Base-by-base conservation (phyloP, 148 eudicot genomes). In the Rhododendron mucronatum region DNA sequence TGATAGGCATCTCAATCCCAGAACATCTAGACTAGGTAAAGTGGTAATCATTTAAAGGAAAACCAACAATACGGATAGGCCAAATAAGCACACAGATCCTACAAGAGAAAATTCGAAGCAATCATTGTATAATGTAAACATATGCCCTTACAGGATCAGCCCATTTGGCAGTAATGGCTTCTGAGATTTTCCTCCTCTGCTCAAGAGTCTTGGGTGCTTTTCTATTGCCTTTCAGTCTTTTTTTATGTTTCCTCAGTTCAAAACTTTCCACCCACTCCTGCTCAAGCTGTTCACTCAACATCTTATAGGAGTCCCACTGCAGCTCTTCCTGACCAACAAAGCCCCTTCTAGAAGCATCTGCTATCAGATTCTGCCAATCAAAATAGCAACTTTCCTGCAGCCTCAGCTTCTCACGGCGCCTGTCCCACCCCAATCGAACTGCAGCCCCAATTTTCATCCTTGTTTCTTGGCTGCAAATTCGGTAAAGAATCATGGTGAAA, bases 81-180 rank as follows among this genome's bases (percentile, higher is more conserved):
- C 71, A 73, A 57, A 82, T 9, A 59, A 74, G 73, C 21, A 86
- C 85, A 76, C 23, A 57, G 30, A 73, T 57, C 51, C 81, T 26
- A 78, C 50, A 55, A 10, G 1, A 79, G 83, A 59, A 76, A 87
- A n/a, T 47, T 7, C 65, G 13, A 26, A 26, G 82, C 61, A 75
- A 73, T n/a, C 6, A 12, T 3, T 59, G 83, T 23, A 30, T n/a
- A 61, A 48, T 63, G 28, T 63, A 28, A 77, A 21, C 30, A 41
- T 44, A 84, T 85, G 48, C 55, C 71, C 97, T 92, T 91, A 96
- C 99, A 80, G 99, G 99, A 89, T 96, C 99, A 55, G 98, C 95
- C 99, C 99, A 96, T 88, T 95, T 95, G 82, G 99, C 98, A 87
- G 95, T 89, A 89, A 97, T 93, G 74, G 99, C 91, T 67, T 88